Evolutionary conservation across 1,139 yeast species (phyloP).

Genomic region (Blastobotrys petasosporus): DNA sequence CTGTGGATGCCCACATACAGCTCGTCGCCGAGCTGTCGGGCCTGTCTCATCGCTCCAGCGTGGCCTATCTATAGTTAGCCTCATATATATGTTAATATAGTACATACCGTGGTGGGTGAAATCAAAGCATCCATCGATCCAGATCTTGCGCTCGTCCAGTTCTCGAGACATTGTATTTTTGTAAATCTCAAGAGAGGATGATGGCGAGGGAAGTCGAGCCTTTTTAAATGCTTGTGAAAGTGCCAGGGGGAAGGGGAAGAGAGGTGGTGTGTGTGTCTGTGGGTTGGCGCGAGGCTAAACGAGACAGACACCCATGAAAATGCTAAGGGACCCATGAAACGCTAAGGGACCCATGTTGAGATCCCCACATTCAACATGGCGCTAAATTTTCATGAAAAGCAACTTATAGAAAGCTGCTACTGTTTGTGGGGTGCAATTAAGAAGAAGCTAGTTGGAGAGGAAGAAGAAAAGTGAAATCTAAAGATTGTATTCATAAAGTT

Average conservation of each 20-base stretch:
- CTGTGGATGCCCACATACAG: slow-evolving; percentile 85
- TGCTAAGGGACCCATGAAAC: too few relatives aligned
- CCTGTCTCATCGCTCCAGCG: slow-evolving; percentile 94
- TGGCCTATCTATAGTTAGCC: slow-evolving; percentile 45
- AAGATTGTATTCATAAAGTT: too few relatives aligned
- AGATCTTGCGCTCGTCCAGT: slow-evolving; percentile 28
- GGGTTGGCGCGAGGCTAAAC: background rate
- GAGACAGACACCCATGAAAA: too few relatives aligned
- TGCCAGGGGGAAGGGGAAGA: background rate
- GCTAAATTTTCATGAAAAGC: too few relatives aligned
- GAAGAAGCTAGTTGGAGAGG: too few relatives aligned
- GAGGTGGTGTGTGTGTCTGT: background rate
- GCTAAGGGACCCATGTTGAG: too few relatives aligned
- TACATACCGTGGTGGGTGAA: slow-evolving; percentile 87
- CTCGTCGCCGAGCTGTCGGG: slow-evolving; percentile 70
- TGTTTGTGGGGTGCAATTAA: too few relatives aligned
- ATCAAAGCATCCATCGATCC: slow-evolving; percentile 98
- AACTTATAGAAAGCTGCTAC: too few relatives aligned
- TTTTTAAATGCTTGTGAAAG: background rate
- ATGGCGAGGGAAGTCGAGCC: background rate
- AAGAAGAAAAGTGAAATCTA: too few relatives aligned
- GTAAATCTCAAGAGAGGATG: background rate
- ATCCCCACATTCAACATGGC: too few relatives aligned
- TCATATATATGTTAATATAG: background rate
- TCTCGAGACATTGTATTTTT: slow-evolving; percentile 1